Evolutionary conservation across 2,329 filamentous ascomycete genomes (phyloP).

Genomic region (Coleophoma eucalyptorum): DNA sequence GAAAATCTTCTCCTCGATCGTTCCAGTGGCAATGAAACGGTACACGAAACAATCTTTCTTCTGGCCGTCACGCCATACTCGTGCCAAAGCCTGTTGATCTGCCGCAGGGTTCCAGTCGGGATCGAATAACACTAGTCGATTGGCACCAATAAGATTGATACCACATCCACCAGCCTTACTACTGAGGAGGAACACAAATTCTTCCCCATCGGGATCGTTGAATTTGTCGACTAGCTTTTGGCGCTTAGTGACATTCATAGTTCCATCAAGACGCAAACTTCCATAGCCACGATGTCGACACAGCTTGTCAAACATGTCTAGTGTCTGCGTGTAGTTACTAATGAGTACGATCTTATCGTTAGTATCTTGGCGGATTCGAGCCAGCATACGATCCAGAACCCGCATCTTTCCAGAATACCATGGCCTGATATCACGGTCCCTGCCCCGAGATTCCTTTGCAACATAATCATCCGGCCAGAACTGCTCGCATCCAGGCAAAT

Average conservation of each 20-base stretch:
- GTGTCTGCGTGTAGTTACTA: constrained; percentile 95
- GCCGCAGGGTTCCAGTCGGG: constrained; percentile 98
- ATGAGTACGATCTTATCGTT: constrained; percentile 99
- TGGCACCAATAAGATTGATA: constrained; percentile 91
- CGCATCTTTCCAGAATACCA: constrained; percentile 99
- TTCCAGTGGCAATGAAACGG: constrained; percentile 97
- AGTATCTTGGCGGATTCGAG: constrained; percentile 89
- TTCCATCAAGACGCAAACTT: constrained; percentile 84
- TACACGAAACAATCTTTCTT: constrained; percentile 99
- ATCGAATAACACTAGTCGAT: constrained; percentile 92
- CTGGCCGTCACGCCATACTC: constrained; percentile 98
- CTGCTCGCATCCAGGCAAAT: constrained; percentile 82
- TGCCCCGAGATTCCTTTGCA: constrained; percentile 79
- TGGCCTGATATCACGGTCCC: constrained; percentile 87
- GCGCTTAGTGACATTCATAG: constrained; percentile 96
- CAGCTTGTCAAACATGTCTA: constrained; percentile 89
- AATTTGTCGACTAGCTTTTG: constrained; percentile 97
- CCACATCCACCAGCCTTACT: constrained; percentile 97
- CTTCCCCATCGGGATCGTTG: constrained; percentile 84
- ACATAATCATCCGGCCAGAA: constrained; percentile 84
- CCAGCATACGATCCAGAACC: constrained; percentile 96
- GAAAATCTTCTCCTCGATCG: constrained; percentile 99
- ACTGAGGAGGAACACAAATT: constrained; percentile 94
- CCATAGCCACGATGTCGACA: constrained; percentile 85
- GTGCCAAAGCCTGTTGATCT: constrained; percentile 92